These are phyloP conservation scores for Cercophora sp. DNA, from an alignment of 495 filamentous ascomycete species.

Conservation along the genomic window DNA sequence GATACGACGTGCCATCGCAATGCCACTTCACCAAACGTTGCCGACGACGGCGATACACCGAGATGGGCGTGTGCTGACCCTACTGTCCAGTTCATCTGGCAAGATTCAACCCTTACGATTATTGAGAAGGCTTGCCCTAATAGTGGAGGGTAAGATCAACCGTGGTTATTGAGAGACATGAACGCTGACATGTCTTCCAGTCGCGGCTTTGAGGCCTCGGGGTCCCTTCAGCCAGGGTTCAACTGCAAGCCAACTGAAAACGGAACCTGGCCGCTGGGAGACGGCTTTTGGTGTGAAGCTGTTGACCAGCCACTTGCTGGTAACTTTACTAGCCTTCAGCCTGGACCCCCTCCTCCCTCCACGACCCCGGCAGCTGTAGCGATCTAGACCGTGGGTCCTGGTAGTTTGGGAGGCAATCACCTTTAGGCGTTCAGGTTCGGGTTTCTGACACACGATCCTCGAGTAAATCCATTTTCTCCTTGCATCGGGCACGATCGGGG, in stretches of 20 bases:
- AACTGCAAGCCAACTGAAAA: constrained; percentile 12
- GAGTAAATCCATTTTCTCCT: too few relatives aligned
- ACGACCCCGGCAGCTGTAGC: too few relatives aligned
- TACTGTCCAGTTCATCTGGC: constrained; percentile 47
- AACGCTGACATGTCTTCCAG: too few relatives aligned
- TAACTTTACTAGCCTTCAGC: constrained; percentile 24
- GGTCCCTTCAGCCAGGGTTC: constrained; percentile 12
- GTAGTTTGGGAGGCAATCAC: too few relatives aligned
- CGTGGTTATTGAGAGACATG: too few relatives aligned
- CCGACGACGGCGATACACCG: constrained; percentile 13
- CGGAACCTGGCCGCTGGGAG: neutral
- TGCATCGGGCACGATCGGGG: too few relatives aligned
- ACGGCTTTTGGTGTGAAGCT: neutral
- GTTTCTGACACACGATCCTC: too few relatives aligned
- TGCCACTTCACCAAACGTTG: constrained; percentile 22
- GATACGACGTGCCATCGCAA: constrained; percentile 28
- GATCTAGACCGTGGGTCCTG: too few relatives aligned
- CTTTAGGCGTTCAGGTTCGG: too few relatives aligned
- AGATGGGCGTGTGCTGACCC: constrained; percentile 28
- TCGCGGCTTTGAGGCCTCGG: constrained; percentile 25
- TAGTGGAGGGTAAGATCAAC: constrained; percentile 15
- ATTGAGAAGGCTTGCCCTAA: constrained; percentile 30
- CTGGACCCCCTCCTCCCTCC: constrained; percentile 13
- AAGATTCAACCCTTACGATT: constrained; percentile 32
- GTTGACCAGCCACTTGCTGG: neutral